These are phyloP conservation scores for Claviceps sorghi DNA, from an alignment of 2,329 filamentous ascomycete genomes.

Conservation along the genomic window DNA sequence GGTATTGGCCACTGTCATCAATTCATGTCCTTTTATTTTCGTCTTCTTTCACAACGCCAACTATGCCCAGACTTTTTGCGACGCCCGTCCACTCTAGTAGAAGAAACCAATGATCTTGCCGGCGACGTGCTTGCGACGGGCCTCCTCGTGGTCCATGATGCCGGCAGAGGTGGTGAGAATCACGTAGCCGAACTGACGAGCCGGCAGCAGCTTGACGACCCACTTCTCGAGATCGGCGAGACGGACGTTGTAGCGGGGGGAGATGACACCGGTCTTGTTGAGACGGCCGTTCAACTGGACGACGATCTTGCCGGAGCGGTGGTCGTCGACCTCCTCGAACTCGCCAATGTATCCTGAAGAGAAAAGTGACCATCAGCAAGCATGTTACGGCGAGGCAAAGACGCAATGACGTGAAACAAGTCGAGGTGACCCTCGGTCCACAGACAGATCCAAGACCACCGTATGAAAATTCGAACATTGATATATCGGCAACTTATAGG, in stretches of 20 bases:
- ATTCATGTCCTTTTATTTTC: conserved; percentile 10
- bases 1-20: conserved; percentile 23
- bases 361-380: conserved; percentile 32
- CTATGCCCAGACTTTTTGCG: conserved; percentile 19
- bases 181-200: conserved; percentile 99
- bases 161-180: conserved; percentile 97
- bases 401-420: conserved; percentile 34
- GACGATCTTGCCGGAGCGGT: conserved; percentile 99
- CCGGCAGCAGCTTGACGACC: conserved; percentile 96
- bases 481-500: conserved; percentile 99
- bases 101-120: conserved; percentile 99
- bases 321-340: conserved; percentile 98
- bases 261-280: conserved; percentile 99
- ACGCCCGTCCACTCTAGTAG: conserved; percentile 49
- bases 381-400: conserved; percentile 90
- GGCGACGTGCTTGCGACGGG: conserved; percentile 93
- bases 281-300: conserved; percentile 96
- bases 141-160: conserved; percentile 99
- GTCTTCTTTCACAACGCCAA: conserved; percentile 18
- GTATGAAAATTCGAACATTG: conserved; percentile 27
- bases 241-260: conserved; percentile 97
- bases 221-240: conserved; percentile 98
- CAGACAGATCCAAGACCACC: conserved; percentile 70
- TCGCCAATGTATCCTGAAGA: conserved; percentile 88
- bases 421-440: neutral